Evolutionary conservation across 495 filamentous ascomycete species (phyloP).

Genomic region (Amniculicola lignicola): DNA sequence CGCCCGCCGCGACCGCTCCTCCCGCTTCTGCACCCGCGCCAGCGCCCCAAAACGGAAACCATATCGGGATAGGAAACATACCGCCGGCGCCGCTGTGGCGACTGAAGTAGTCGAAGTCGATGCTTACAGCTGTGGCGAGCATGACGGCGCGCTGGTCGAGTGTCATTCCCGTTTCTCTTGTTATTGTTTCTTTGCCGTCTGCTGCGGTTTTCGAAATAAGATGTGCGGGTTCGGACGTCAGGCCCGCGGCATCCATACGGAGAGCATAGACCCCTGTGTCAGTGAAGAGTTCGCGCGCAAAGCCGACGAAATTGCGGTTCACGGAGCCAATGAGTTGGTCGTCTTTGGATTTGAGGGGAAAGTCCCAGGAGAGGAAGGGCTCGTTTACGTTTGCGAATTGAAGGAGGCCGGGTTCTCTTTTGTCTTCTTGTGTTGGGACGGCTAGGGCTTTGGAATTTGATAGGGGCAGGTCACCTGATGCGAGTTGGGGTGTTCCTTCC

Average conservation of each 20-base stretch:
- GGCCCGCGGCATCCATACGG: constrained; percentile 62
- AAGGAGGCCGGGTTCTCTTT: constrained; percentile 47
- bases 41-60: constrained; percentile 54
- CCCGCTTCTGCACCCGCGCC: constrained; percentile 45
- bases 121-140: constrained; percentile 66
- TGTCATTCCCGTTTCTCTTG: constrained; percentile 53
- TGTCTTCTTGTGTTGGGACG: constrained; percentile 39
- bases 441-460: constrained; percentile 52
- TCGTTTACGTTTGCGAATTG: constrained; percentile 61
- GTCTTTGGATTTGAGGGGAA: constrained; percentile 38
- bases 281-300: constrained; percentile 69
- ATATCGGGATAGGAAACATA: constrained; percentile 58
- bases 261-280: constrained; percentile 69
- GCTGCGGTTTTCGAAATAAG: constrained; percentile 39
- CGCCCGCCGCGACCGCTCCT: constrained; percentile 37
- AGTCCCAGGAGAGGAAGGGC: constrained; percentile 47
- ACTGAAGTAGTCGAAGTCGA: constrained; percentile 75
- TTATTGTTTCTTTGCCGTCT: background rate
- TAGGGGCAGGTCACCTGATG: constrained; percentile 48
- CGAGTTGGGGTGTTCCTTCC: constrained; percentile 36
- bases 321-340: constrained; percentile 54
- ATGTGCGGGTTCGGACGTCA: constrained; percentile 44
- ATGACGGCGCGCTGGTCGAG: constrained; percentile 70
- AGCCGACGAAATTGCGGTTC: constrained; percentile 65
- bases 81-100: constrained; percentile 51